Base-by-base conservation (phyloP, 495 filamentous ascomycete genomes). In the Penicillium bovifimosum region DNA sequence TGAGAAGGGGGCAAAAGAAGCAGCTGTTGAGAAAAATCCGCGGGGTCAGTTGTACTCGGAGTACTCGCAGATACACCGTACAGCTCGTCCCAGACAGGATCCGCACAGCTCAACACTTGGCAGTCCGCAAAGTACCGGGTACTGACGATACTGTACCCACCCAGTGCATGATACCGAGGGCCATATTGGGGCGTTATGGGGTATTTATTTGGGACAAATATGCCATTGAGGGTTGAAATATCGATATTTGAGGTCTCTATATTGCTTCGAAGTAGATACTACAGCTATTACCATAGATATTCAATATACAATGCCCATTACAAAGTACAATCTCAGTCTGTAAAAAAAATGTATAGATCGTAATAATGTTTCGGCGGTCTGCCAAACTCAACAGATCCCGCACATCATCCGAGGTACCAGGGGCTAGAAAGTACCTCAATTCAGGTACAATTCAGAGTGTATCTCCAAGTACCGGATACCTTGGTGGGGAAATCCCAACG, bases 21-120 rank as follows among this genome's bases (percentile, higher is more conserved):
- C 51, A 48, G 47, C 51, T 57, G 56, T 59, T 53, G 43, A 63
- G 58, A 62, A 61, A 65, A 63, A 56, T 50, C 41, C 56, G 60
- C 52, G 63, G 60, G 60, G 59, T 48, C 41, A 42, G 28, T 27
- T 27, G 20, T 38, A 32, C 38, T 52, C 57, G 52, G 46, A 65
- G 60, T 58, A 66, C 63, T 66, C 58, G 63, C 58, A 66, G 61
- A 50, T 66, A 66, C 63, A 62, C 60, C 58, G 63, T 66, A 66
- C 58, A 63, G 55, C 61, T 66, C 61, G 52, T 63, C 58, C 57
- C 53, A 50, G 41, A 50, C 28, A 24, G 47, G 36, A 43, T 39
- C 46, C 33, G 43, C 46, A n/a, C 49, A 51, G 46, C 58, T 62
- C 58, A 61, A 64, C 61, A 64, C 52, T 55, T 56, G 41, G 50